Evolutionary conservation across 805 yeast species (phyloP), one percentile per base, ranked within the genome.

Genomic region (Dipodascus albidus): DNA sequence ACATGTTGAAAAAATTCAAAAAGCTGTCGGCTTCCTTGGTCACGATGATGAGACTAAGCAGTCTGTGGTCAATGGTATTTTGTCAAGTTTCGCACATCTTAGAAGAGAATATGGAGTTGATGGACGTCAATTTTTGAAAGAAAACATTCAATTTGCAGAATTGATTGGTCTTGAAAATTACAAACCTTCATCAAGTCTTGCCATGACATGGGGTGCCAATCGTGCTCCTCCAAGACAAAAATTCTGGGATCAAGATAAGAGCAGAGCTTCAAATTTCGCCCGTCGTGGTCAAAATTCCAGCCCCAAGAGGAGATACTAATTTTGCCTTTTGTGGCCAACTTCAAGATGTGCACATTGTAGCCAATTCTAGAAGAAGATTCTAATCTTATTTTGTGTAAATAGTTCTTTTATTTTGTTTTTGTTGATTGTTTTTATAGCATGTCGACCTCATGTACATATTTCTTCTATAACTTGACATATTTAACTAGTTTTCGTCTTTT

Each of bases 1-100:
- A 27, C 48, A 56, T 23, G 33, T 11, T 4, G 27, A 49, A 4
- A 49, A 3, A 23, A 49, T 35, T n/a, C 47, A 51, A 49, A 49
- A 22, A 31, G 48, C 42, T 19, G 24, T 48, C 48, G 23, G 8
- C 27, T 23, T 17, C n/a, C n/a, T 23, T 9, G 17, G n/a, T 14
- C 27, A 22, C 27, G 49, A 47, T 23, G 31, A 47, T 6, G 49
- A 47, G 31, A 47, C 49, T 9, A 47, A 47, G 23, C 19, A 21
- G 8, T 6, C 24, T 9, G 49, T 47, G 6, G 31, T 47, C 8
- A 9, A 47, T 9, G 49, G 49, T 6, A 23, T 47, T 15, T 47
- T 47, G 24, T 21, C 49, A 21, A 22, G 49, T n/a, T 47, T 3
- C 27, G 49, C 49, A 47, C 31, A 47, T 22, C 27, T 47, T 6